phyloP scores from a whole-genome alignment of 768 basidiomycete genomes.

The Rhizopogon rudus region DNA sequence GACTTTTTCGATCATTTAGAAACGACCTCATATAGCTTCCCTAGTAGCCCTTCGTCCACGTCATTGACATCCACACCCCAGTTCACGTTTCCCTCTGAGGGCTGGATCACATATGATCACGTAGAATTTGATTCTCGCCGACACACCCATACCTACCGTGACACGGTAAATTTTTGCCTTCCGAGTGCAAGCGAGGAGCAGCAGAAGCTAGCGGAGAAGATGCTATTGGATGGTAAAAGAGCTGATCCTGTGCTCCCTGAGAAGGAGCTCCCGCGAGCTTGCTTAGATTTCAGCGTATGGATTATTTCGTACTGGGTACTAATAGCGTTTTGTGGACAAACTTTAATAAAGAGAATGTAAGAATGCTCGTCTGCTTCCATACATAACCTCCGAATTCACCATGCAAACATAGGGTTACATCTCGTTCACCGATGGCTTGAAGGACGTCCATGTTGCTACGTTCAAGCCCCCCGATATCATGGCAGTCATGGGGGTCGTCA shows the following conservation, averaged over 20 bases:
- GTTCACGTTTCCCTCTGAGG: constrained; percentile 50
- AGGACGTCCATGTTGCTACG: constrained; percentile 65
- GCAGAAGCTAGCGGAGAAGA: constrained; percentile 73
- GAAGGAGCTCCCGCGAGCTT: constrained; percentile 67
- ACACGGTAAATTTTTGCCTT: constrained; percentile 61
- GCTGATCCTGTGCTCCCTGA: constrained; percentile 42
- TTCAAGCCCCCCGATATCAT: constrained; percentile 82
- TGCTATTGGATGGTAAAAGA: constrained; percentile 24
- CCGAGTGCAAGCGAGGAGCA: constrained; percentile 52
- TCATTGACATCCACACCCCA: constrained; percentile 52
- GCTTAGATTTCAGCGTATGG: constrained; percentile 68
- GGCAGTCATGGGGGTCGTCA: too few relatives aligned
- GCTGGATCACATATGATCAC: constrained; percentile 46
- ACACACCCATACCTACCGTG: constrained; percentile 49
- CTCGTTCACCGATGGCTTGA: constrained; percentile 57
- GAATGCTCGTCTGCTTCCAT: constrained; percentile 6
- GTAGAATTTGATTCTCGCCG: constrained; percentile 64
- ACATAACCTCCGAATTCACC: neutral
- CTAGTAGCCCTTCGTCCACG: constrained; percentile 60
- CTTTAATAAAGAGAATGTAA: constrained; percentile 83
- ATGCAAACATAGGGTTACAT: constrained; percentile 44
- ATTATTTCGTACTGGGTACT: constrained; percentile 3
- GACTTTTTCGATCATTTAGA: constrained; percentile 39
- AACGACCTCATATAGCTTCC: constrained; percentile 52
- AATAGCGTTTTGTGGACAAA: constrained; percentile 53